phyloP scores from a whole-genome alignment of 495 filamentous ascomycete genomes.

The Echria macrotheca region DNA sequence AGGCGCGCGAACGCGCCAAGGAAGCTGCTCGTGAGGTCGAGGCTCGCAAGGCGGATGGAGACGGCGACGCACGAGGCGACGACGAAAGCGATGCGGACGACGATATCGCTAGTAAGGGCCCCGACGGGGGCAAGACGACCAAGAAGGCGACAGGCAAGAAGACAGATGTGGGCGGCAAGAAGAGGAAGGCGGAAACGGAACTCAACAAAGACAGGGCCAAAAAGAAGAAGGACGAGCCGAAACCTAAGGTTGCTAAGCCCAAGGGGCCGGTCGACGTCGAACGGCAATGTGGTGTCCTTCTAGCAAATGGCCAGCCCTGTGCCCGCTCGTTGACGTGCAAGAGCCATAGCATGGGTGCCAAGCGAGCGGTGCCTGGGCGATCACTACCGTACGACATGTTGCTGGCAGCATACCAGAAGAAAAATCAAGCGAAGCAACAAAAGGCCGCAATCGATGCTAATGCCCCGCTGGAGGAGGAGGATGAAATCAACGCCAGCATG shows the following conservation, averaged over 20 bases:
- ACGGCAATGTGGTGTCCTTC: slow-evolving; percentile 88
- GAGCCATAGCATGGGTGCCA: slow-evolving; percentile 93
- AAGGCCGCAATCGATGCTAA: slow-evolving; percentile 93
- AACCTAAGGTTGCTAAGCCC: slow-evolving; percentile 78
- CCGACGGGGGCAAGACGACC: slow-evolving; percentile 13
- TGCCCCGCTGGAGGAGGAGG: slow-evolving; percentile 84
- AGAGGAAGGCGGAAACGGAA: slow-evolving; percentile 83
- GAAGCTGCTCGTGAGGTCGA: slow-evolving; percentile 52
- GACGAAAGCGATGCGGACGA: slow-evolving; percentile 63
- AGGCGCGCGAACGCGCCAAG: slow-evolving; percentile 64
- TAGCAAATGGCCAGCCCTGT: slow-evolving; percentile 78
- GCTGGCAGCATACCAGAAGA: slow-evolving; percentile 92
- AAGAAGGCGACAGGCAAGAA: slow-evolving; percentile 21
- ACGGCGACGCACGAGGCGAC: slow-evolving; percentile 57
- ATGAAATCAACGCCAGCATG: slow-evolving; percentile 61
- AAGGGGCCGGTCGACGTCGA: slow-evolving; percentile 97
- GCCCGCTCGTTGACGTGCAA: slow-evolving; percentile 93
- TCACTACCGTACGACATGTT: slow-evolving; percentile 94
- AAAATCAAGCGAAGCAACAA: slow-evolving; percentile 96
- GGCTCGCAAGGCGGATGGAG: slow-evolving; percentile 50
- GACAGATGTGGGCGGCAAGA: slow-evolving; percentile 60
- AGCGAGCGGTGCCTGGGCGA: slow-evolving; percentile 82
- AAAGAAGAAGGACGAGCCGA: slow-evolving; percentile 96
- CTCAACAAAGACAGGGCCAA: slow-evolving; percentile 71
- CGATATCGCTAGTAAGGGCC: slow-evolving; percentile 31